A percentile compares a stretch with the other conserved stretches of the same genome.
phyloP scores from a whole-genome alignment of 2,329 filamentous ascomycete genomes.

The Sporothrix variecibatus region DNA sequence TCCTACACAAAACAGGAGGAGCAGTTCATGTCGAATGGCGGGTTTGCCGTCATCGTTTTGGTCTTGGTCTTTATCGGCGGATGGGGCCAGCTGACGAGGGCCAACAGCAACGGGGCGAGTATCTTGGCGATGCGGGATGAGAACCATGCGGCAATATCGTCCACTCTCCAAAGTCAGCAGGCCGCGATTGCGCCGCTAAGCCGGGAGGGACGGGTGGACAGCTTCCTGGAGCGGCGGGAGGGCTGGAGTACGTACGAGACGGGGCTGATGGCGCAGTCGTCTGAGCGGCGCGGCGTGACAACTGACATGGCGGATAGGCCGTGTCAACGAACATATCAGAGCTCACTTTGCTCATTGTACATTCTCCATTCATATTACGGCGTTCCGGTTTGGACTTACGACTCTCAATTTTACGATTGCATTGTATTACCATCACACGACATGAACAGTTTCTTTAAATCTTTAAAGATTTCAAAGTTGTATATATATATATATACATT shows the following conservation, averaged over 20 bases:
- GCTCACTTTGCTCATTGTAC: neutral
- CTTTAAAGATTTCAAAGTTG: neutral
- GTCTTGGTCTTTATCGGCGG: conserved; percentile 69
- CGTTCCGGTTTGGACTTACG: neutral
- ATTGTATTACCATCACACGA: neutral
- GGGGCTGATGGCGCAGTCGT: neutral
- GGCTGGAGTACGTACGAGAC: conserved; percentile 34
- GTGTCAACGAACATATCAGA: neutral
- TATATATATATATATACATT: neutral
- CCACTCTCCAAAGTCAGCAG: conserved; percentile 57
- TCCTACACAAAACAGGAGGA: conserved; percentile 50
- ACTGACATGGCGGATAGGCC: neutral
- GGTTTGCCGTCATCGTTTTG: conserved; percentile 74
- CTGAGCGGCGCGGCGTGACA: neutral
- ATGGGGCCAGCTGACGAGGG: conserved; percentile 70
- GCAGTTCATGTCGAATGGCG: conserved; percentile 73
- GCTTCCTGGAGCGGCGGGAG: conserved; percentile 75
- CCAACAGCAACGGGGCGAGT: conserved; percentile 61
- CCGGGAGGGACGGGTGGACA: conserved; percentile 70
- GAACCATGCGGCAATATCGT: conserved; percentile 66
- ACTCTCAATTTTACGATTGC: neutral
- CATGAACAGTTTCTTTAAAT: neutral
- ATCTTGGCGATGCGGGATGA: conserved; percentile 68
- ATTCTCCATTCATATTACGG: conserved; percentile 10
- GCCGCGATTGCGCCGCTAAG: conserved; percentile 54